phyloP scores from a whole-genome alignment of 306 rosid species.

The peach (Prunus persica) region Prunus_persica_NCBIv2 NC_034010.1:12436501-12437000 shows the following conservation, averaged over 20 bases:
- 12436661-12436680: no score
- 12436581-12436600: neutral
- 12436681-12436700: neutral
- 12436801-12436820: no score
- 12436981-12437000: no score
- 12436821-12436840: neutral
- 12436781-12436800: no score
- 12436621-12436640: neutral
- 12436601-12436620: neutral
- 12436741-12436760: slow-evolving; percentile 8
- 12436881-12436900: neutral
- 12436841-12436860: no score
- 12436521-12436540: slow-evolving; percentile 18
- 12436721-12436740: slow-evolving; percentile 15
- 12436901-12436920: no score
- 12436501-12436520: slow-evolving; percentile 62
- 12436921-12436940: no score
- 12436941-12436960: no score
- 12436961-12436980: no score
- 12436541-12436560: neutral
- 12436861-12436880: neutral
- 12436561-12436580: neutral
- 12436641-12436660: no score
- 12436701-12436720: neutral
- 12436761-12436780: neutral